phyloP scores from a whole-genome alignment of 2,329 filamentous ascomycete species.

The Herpomyces periplanetae region DNA sequence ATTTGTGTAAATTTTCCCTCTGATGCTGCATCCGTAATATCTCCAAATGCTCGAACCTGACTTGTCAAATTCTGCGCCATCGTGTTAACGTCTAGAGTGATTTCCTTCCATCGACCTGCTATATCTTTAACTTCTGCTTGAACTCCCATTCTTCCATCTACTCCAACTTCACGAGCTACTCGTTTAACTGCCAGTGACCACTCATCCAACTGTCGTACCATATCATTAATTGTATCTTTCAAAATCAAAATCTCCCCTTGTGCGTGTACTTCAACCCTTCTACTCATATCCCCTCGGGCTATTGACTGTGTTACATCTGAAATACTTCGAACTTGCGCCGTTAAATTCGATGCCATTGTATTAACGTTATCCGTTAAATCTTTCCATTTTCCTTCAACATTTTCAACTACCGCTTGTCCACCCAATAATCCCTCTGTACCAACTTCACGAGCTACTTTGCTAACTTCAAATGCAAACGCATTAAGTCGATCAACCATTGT shows the following conservation, averaged over 20 bases:
- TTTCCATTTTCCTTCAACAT: slow-evolving; percentile 25
- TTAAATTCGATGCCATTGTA: slow-evolving; percentile 23
- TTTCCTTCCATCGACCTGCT: slow-evolving; percentile 85
- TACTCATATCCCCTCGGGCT: slow-evolving; percentile 74
- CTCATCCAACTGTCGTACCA: slow-evolving; percentile 74
- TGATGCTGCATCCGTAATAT: slow-evolving; percentile 89
- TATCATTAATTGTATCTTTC: slow-evolving; percentile 93
- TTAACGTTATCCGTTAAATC: slow-evolving; percentile 25
- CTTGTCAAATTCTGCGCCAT: slow-evolving; percentile 56
- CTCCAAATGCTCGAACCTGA: slow-evolving; percentile 84
- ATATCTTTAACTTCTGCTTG: slow-evolving; percentile 79
- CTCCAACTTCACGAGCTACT: slow-evolving; percentile 78
- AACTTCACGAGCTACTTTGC: slow-evolving; percentile 22
- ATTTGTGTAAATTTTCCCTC: slow-evolving; percentile 94
- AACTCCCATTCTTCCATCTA: slow-evolving; percentile 91
- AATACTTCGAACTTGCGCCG: slow-evolving; percentile 38
- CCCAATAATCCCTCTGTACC: slow-evolving; percentile 22
- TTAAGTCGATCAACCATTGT: slow-evolving; percentile 23
- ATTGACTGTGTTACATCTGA: slow-evolving; percentile 81
- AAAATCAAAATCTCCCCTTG: slow-evolving; percentile 75
- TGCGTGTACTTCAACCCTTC: slow-evolving; percentile 75
- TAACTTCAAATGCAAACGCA: slow-evolving; percentile 22
- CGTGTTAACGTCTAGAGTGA: slow-evolving; percentile 80
- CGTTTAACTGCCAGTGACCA: slow-evolving; percentile 88
- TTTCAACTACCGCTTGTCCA: slow-evolving; percentile 20